Conservation (phyloP, 2,329 filamentous ascomycete genomes). For the Exserohilum turcica region DNA sequence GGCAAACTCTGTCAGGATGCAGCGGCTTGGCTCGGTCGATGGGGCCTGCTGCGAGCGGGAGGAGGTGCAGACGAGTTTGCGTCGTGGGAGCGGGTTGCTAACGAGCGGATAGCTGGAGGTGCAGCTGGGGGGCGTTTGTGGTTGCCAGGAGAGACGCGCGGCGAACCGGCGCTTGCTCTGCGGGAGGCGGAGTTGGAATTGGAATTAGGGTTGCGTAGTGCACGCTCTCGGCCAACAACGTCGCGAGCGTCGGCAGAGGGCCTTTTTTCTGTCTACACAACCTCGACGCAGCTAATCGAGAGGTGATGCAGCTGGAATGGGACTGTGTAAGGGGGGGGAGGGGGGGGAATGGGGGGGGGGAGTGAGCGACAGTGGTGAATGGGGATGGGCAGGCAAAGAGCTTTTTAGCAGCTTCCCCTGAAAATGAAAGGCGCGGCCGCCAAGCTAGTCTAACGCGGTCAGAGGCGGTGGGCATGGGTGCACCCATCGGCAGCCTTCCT, state of each 20-base stretch:
- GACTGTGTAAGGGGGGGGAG: conserved; percentile 25
- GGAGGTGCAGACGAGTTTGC: conserved; percentile 5
- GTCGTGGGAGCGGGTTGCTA: conserved; percentile 28
- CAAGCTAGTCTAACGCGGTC: conserved; percentile 35
- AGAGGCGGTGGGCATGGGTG: conserved; percentile 29
- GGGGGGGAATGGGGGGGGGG: conserved; percentile 19
- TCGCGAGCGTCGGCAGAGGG: conserved; percentile 15
- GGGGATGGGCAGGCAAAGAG: conserved; percentile 35
- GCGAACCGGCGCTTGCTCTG: conserved; percentile 35
- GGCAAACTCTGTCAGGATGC: too few relatives aligned
- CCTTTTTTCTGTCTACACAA: conserved; percentile 14
- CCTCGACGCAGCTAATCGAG: conserved; percentile 37
- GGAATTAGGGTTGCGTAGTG: conserved; percentile 15
- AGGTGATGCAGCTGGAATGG: conserved; percentile 33
- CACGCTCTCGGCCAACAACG: conserved; percentile 32
- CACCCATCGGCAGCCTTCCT: conserved; percentile 29
- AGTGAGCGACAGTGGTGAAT: conserved; percentile 41
- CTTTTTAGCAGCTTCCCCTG: conserved; percentile 42
- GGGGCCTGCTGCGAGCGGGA: conserved; percentile 24
- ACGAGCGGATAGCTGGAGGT: conserved; percentile 37
- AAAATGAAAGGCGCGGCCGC: conserved; percentile 34
- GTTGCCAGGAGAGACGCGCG: conserved; percentile 43
- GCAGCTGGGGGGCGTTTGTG: conserved; percentile 33
- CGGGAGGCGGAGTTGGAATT: conserved; percentile 12
- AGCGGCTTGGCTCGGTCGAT: conserved; percentile 5